Evolutionary conservation across 495 filamentous ascomycete genomes (phyloP).

Genomic region (Aspergillus wentii): DNA sequence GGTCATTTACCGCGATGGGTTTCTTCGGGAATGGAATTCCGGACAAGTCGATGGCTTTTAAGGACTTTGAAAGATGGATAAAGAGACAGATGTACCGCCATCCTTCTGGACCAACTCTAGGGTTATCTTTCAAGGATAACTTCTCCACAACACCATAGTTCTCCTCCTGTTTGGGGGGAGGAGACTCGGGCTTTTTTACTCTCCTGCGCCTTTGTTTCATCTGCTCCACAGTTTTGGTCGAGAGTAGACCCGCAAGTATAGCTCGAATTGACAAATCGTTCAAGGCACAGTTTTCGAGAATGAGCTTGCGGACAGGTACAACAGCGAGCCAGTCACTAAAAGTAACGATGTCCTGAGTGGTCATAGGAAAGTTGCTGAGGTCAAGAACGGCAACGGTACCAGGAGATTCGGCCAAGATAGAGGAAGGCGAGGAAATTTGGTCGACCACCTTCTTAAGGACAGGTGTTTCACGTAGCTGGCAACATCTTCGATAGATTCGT

Average conservation of each 20-base stretch:
- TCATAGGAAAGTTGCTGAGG: slow-evolving; percentile 77
- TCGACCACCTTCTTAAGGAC: slow-evolving; percentile 84
- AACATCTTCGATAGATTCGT: slow-evolving; percentile 91
- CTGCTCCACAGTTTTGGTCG: slow-evolving; percentile 63
- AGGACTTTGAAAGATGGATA: slow-evolving; percentile 77
- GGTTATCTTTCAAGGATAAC: slow-evolving; percentile 83
- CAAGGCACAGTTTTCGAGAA: slow-evolving; percentile 81
- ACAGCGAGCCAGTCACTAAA: slow-evolving; percentile 91
- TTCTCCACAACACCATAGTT: slow-evolving; percentile 74
- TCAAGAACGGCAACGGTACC: slow-evolving; percentile 78
- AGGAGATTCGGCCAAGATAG: slow-evolving; percentile 51
- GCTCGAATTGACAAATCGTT: slow-evolving; percentile 82
- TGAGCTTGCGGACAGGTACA: slow-evolving; percentile 79
- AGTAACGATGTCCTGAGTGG: slow-evolving; percentile 74
- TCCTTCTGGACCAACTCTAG: slow-evolving; percentile 75
- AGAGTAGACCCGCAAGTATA: slow-evolving; percentile 79
- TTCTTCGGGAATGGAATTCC: slow-evolving; percentile 72
- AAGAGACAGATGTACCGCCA: slow-evolving; percentile 92
- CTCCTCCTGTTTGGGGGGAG: slow-evolving; percentile 27
- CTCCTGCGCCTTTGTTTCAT: slow-evolving; percentile 41
- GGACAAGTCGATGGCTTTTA: slow-evolving; percentile 83
- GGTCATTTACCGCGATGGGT: slow-evolving; percentile 14
- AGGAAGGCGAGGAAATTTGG: slow-evolving; percentile 68
- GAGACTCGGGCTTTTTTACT: slow-evolving; percentile 17
- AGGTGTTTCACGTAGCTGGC: slow-evolving; percentile 85